Base-by-base conservation (phyloP, 306 rosid species). In the Dalbergia oliveri region DNA sequence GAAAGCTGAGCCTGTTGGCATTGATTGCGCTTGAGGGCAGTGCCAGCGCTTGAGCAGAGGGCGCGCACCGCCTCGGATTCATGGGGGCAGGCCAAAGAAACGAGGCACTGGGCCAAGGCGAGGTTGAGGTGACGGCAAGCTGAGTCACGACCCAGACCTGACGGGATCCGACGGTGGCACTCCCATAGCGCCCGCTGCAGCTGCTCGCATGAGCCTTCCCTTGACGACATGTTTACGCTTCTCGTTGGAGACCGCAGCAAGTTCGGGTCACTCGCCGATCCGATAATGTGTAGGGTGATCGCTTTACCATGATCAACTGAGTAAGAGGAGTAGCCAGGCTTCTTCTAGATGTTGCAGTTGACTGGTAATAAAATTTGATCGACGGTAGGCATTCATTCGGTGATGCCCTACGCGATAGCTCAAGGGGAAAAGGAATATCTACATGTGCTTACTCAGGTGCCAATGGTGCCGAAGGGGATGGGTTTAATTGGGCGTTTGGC, bases 1-100 rank as follows among this genome's bases (percentile, higher is more conserved):
- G 89, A 85, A 53, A 86, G 72, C 69, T 88, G 87, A 62, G 94
- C 94, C 82, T 81, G 90, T 59, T 90, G 89, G 84, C 94, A 90
- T 58, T 90, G 94, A 9, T 72, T 76, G 51, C 94, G 91, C 71
- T 90, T 90, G 14, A 85, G 90, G 31, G 86, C 79, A 51, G 92
- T 90, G 18, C 92, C 94, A 4, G 79, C 82, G 65, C 88, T 90
- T 39, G 89, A 87, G 65, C 94, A 88, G 41, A 88, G 89, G 4
- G 43, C 39, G 8, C 82, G 90, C 37, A 88, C 92, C n/a, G 90
- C 90, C 69, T 88, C 92, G 1, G 39, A 77, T 76, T 90, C 82
- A 8, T 79, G 41, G 0, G 86, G 89, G 51, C 94, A 90, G 5
- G 77, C 84, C 35, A 69, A 6, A 10, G 90, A 85, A 51, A 90